Evolutionary conservation across 345 rosid species (phyloP).

Genomic region (Nephelium lappaceum): DNA sequence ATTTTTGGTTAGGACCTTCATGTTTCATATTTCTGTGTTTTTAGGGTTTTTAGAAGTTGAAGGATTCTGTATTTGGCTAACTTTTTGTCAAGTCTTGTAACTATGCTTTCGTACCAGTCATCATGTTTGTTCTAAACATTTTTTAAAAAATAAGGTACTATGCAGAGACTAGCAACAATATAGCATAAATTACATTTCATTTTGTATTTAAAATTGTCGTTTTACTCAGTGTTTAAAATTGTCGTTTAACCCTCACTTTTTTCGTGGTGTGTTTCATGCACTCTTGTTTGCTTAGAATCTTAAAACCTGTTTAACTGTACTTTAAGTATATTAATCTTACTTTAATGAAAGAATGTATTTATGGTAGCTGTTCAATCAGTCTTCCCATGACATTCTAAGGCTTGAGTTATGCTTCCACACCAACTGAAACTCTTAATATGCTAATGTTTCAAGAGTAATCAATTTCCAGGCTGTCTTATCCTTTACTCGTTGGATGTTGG

Average conservation of each 20-base stretch:
- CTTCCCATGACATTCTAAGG: background rate
- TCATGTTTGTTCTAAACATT: background rate
- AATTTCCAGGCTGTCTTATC: background rate
- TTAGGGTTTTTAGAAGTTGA: background rate
- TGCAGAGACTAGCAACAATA: background rate
- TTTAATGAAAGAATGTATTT: background rate
- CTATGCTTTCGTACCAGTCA: background rate
- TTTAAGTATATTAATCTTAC: background rate
- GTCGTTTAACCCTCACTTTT: background rate
- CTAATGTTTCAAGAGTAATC: constrained; percentile 1
- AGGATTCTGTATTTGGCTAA: background rate
- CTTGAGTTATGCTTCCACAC: background rate
- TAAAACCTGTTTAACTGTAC: background rate
- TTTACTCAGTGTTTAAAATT: background rate
- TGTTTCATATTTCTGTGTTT: too few species aligned
- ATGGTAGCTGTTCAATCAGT: background rate
- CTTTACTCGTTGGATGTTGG: constrained; percentile 13
- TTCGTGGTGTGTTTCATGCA: background rate
- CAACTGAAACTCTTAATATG: background rate
- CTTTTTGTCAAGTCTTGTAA: background rate
- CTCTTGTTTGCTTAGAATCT: background rate
- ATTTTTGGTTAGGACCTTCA: too few species aligned
- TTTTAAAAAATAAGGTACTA: too few species aligned
- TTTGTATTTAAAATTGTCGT: too few species aligned
- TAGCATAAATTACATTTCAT: too few species aligned